Conservation (phyloP, 139 green algal genomes). For the Pseudopediastrum boryanum region DNA sequence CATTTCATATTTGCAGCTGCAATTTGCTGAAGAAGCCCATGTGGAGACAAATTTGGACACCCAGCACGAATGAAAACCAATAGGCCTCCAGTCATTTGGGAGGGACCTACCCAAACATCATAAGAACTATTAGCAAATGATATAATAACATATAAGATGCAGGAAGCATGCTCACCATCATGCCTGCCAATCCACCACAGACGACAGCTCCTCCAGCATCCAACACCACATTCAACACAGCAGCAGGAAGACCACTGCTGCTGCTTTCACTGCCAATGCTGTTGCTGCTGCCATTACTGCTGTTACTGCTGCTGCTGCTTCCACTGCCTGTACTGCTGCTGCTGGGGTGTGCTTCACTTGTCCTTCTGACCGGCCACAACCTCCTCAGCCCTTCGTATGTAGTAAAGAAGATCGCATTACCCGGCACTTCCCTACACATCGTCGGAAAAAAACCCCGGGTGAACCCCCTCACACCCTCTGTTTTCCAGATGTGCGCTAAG, state of each 20-base stretch:
- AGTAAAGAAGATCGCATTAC: constrained; percentile 83
- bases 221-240: constrained; percentile 17
- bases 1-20: too few species aligned
- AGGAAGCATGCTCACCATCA: constrained; percentile 50
- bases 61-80: too few species aligned
- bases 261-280: constrained; percentile 17
- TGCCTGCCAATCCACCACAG: constrained; percentile 72
- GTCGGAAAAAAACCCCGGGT: constrained; percentile 70
- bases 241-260: background rate
- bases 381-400: constrained; percentile 64
- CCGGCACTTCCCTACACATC: constrained; percentile 69
- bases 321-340: constrained; percentile 26
- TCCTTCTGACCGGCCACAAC: background rate
- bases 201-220: constrained; percentile 62
- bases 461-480: constrained; percentile 66
- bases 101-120: too few species aligned
- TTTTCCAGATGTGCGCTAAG: constrained; percentile 46
- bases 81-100: too few species aligned
- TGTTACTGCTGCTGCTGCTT: background rate
- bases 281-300: constrained; percentile 5
- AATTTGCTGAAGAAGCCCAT: too few species aligned
- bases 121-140: too few species aligned
- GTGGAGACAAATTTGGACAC: too few species aligned
- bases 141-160: background rate
- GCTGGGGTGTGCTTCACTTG: background rate